These are phyloP conservation scores for Leishmania lainsoni DNA, from an alignment of 208 protist genomes.

Conservation along the genomic window DNA sequence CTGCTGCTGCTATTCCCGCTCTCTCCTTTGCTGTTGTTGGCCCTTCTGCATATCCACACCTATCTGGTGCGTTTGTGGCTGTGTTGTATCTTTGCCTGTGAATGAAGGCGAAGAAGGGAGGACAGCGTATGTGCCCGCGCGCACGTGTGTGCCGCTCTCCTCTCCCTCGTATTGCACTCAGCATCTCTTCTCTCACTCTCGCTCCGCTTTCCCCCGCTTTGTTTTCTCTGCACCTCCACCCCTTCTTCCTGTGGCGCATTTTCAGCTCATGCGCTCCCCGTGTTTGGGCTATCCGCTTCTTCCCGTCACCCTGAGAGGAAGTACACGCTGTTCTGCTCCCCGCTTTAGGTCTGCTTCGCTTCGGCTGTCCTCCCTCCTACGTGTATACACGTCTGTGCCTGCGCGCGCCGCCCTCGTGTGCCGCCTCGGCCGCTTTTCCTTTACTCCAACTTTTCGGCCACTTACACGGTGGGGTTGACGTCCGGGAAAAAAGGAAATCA, in stretches of 20 bases:
- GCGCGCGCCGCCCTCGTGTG: not conserved
- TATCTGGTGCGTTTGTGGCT: not conserved
- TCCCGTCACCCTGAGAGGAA: not conserved
- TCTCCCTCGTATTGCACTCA: not conserved
- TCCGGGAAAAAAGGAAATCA: not conserved
- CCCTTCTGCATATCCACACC: not conserved
- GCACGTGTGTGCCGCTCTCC: not conserved
- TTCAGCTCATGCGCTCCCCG: not conserved
- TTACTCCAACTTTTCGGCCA: not conserved
- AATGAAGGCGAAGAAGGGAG: not conserved
- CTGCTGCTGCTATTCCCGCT: not conserved
- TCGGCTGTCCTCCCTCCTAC: not conserved
- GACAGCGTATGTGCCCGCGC: not conserved
- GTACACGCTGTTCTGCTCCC: not conserved
- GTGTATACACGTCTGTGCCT: not conserved
- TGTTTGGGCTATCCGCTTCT: not conserved
- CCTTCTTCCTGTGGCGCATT: not conserved
- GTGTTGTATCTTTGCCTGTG: not conserved
- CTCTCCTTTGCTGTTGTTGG: not conserved
- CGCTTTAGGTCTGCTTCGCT: not conserved
- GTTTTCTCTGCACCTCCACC: not conserved
- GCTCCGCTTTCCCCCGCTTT: not conserved
- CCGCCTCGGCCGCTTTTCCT: not conserved
- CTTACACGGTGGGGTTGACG: not conserved
- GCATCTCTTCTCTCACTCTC: not conserved